phyloP scores from a whole-genome alignment of 192 early-diverging fungal genomes.

The Rhizophagus clarus region DNA sequence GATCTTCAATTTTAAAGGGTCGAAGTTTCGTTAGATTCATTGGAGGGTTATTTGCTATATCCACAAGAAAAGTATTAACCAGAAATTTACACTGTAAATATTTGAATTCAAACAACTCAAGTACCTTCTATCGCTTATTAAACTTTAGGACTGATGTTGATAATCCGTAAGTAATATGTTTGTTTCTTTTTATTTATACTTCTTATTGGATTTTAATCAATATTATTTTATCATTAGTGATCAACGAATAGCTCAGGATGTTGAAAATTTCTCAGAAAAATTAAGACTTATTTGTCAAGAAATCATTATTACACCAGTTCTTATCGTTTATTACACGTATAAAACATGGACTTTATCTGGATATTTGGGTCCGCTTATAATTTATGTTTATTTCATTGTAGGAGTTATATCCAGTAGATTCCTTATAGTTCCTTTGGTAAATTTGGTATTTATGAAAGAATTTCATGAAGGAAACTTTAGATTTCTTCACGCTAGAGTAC shows the following conservation, averaged over 20 bases:
- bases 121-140: constrained; percentile 60
- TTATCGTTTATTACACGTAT: constrained; percentile 80
- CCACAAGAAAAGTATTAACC: constrained; percentile 63
- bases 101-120: constrained; percentile 42
- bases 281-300: constrained; percentile 59
- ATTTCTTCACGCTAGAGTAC: constrained; percentile 70
- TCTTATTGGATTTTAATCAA: constrained; percentile 4
- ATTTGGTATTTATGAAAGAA: constrained; percentile 73
- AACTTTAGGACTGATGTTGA: constrained; percentile 56
- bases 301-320: constrained; percentile 70
- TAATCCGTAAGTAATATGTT: constrained; percentile 60
- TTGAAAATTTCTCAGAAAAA: constrained; percentile 76
- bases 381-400: constrained; percentile 73
- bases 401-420: constrained; percentile 61
- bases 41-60: constrained; percentile 64
- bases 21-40: constrained; percentile 63
- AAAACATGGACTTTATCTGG: constrained; percentile 69
- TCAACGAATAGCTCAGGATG: constrained; percentile 89
- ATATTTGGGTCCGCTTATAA: constrained; percentile 64
- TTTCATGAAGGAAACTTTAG: constrained; percentile 77
- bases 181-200: neutral
- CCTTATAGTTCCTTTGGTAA: constrained; percentile 76
- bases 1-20: constrained; percentile 36
- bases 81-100: constrained; percentile 65
- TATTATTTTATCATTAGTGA: constrained; percentile 49